Percentiles rank a stretch among this genome's conserved stretches.
Evolutionary conservation across 2,329 filamentous ascomycete genomes (phyloP).

Genomic region (Colletotrichum sp.): DNA sequence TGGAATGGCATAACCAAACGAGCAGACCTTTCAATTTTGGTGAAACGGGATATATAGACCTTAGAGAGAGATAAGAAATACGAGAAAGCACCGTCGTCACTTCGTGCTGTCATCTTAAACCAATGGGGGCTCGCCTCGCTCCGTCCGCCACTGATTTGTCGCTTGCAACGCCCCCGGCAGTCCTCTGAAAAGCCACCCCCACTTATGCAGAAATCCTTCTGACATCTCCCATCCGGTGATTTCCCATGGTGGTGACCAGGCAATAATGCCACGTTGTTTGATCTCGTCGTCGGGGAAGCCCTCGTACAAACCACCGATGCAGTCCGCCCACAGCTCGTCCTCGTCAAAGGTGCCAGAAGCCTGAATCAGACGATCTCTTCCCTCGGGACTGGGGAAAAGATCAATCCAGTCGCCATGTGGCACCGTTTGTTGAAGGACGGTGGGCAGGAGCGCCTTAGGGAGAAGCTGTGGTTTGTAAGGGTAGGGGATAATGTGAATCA

Average conservation of each 20-base stretch:
- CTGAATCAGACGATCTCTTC: slow-evolving; percentile 43
- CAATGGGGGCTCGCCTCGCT: slow-evolving; percentile 36
- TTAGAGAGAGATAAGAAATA: not conserved
- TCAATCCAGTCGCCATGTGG: slow-evolving; percentile 48
- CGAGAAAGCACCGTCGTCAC: not conserved
- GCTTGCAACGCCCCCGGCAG: slow-evolving; percentile 32
- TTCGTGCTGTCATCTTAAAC: slow-evolving; percentile 23
- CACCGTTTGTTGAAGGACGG: slow-evolving; percentile 40
- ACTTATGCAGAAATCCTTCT: slow-evolving; percentile 43
- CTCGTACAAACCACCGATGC: slow-evolving; percentile 46
- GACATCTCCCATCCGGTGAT: slow-evolving; percentile 43
- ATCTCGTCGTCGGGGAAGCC: slow-evolving; percentile 48
- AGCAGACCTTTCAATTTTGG: not conserved
- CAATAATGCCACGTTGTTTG: slow-evolving; percentile 42
- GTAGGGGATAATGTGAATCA: slow-evolving; percentile 31
- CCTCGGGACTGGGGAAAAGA: slow-evolving; percentile 40
- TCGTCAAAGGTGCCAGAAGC: slow-evolving; percentile 42
- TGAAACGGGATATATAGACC: not conserved
- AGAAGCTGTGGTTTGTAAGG: slow-evolving; percentile 31
- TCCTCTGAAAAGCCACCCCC: slow-evolving; percentile 35
- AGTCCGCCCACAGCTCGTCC: slow-evolving; percentile 48
- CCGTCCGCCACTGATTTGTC: slow-evolving; percentile 39
- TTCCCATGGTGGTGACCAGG: slow-evolving; percentile 39
- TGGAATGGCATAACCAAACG: not conserved
- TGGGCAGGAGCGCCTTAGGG: slow-evolving; percentile 40